Base-by-base conservation (phyloP, 2,329 filamentous ascomycete species). In the Emmonsiellopsis sp. region DNA sequence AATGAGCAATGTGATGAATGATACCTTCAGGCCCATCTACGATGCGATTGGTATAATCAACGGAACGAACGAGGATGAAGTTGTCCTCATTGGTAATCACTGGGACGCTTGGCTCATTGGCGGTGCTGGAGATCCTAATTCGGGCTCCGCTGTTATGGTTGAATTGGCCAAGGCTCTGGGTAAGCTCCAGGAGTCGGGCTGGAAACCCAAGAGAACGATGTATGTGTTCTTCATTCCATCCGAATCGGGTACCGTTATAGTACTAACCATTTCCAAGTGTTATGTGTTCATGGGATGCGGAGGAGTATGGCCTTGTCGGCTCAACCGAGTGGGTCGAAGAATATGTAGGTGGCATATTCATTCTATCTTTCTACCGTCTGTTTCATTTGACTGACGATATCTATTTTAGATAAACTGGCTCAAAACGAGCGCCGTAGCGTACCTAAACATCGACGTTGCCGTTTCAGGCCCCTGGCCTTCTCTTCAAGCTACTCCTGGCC, bases 41-140 rank as follows among this genome's bases (percentile, higher is more conserved):
- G 59, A 65, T 46, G 53, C 58, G 13, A 58, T 65, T 49, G 62
- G 63, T 8, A 62, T 64, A 32, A 64, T 65, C 51, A 65, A 64
- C 31, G 63, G 63, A 16, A 64, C 62, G 8, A 58, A 55, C 15
- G 42, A 54, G 44, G 67, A 71, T 55, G 69, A 72, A 38, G 75
- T 76, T 5, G 65, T 79, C 13, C 65, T 79, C 31, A 68, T 79
- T 26, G 77, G 77, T 3, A 79, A 79, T 38, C 77, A 79, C 55
- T 71, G 77, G 9, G 77, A 80, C 62, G 77, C 77, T 0, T 80
- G 77, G 77, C 76, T 79, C 8, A 67, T 77, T 30, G 77, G 77
- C 5, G 77, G 77, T 3, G 77, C 77, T 1, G 74, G 73, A 0
- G 77, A 80, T 51, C 77, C 77, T 1, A 79, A 79, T 43, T 76